phyloP scores from a whole-genome alignment of 2,329 filamentous ascomycete species.

The Fusarium sulawesiense region DNA sequence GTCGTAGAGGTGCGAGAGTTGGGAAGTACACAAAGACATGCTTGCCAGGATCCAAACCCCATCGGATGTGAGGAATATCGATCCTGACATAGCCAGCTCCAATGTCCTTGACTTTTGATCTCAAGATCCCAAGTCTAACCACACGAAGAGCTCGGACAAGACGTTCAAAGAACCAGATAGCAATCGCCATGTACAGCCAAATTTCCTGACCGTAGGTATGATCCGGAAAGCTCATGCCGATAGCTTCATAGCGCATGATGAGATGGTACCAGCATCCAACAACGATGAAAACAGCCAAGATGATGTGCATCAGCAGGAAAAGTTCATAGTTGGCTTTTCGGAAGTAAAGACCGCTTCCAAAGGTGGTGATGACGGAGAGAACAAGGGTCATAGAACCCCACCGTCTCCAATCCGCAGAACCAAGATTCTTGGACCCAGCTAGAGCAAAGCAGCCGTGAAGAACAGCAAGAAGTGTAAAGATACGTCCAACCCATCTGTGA shows the following conservation, averaged over 20 bases:
- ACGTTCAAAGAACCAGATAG: conserved; percentile 48
- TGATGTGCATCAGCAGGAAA: conserved; percentile 58
- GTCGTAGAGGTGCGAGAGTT: conserved; percentile 1
- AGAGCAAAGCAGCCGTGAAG: conserved; percentile 1
- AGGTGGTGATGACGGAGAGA: background rate
- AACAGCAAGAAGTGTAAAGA: conserved; percentile 8
- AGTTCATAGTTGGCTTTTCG: conserved; percentile 57
- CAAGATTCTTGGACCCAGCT: background rate
- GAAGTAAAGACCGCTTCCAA: conserved; percentile 35
- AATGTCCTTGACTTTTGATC: conserved; percentile 18
- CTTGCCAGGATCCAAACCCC: conserved; percentile 18
- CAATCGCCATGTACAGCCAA: conserved; percentile 47
- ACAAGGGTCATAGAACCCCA: background rate
- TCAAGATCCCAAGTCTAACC: conserved; percentile 38
- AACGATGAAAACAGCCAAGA: conserved; percentile 55
- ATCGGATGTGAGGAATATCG: background rate
- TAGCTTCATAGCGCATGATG: conserved; percentile 45
- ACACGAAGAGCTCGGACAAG: conserved; percentile 42
- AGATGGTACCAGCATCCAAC: conserved; percentile 60
- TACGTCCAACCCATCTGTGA: conserved; percentile 10
- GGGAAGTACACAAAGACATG: conserved; percentile 21
- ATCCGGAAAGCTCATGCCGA: background rate
- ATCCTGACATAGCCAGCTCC: conserved; percentile 12
- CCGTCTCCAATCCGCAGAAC: background rate
- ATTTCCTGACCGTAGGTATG: conserved; percentile 58